Conservation (phyloP, 1,284 basidiomycete species). For the Puccinia hordei region DNA sequence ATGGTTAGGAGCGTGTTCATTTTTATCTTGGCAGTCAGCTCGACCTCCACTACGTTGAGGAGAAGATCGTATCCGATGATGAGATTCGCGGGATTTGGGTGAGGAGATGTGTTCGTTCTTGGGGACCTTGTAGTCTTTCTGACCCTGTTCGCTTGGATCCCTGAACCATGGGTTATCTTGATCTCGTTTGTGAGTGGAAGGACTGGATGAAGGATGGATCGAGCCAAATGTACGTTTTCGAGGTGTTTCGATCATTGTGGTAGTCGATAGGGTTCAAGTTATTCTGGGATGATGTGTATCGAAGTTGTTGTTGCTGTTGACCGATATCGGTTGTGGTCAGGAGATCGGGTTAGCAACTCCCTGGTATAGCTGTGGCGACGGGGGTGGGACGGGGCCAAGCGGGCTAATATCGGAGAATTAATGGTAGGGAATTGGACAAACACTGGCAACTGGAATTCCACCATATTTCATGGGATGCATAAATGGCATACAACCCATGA, state of each 20-base stretch:
- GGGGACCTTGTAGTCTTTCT: constrained; percentile 4
- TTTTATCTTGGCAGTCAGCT: not conserved
- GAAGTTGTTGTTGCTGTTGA: not conserved
- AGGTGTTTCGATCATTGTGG: constrained; percentile 31
- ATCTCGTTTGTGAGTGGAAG: not conserved
- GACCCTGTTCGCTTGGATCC: constrained; percentile 28
- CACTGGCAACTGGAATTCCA: too few species aligned
- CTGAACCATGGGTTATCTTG: constrained; percentile 50
- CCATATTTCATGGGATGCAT: too few species aligned
- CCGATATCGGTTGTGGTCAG: too few species aligned
- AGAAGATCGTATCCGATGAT: not conserved
- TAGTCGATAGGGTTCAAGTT: too few species aligned
- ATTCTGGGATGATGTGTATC: not conserved
- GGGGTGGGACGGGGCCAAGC: too few species aligned
- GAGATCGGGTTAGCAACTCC: too few species aligned
- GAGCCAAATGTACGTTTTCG: constrained; percentile 44
- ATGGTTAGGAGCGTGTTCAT: not conserved
- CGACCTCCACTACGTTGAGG: not conserved
- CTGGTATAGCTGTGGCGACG: too few species aligned
- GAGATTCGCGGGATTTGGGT: constrained; percentile 15
- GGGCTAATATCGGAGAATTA: too few species aligned
- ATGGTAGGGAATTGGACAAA: too few species aligned
- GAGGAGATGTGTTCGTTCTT: constrained; percentile 9
- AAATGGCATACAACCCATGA: too few species aligned
- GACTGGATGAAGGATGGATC: constrained; percentile 8